Conservation (phyloP, 805 yeast species). For the Danielozyma ontarioensis region DNA sequence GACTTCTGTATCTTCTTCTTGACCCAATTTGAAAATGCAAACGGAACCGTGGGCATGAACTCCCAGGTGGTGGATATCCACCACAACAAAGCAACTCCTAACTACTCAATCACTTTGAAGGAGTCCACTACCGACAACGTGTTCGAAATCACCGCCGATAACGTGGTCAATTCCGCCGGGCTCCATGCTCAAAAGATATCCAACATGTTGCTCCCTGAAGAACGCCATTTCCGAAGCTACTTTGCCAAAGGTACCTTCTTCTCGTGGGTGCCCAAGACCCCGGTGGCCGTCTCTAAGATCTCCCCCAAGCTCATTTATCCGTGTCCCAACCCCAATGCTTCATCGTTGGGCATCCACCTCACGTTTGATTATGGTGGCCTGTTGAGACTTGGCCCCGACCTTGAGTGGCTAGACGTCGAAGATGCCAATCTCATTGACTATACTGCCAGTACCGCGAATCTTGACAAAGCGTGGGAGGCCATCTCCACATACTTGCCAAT, state of each 20-base stretch:
- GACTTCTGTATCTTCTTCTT: conserved; percentile 58
- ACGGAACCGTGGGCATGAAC: conserved; percentile 61
- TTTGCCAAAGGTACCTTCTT: conserved; percentile 88
- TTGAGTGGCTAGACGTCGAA: conserved; percentile 62
- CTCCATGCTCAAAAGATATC: conserved; percentile 67
- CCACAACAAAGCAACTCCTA: conserved; percentile 13
- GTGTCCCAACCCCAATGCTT: conserved; percentile 57
- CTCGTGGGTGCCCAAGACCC: conserved; percentile 44
- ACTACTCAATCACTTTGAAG: conserved; percentile 19
- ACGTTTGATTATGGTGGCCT: conserved; percentile 80
- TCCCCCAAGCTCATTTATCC: conserved; percentile 57
- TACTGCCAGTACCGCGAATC: conserved; percentile 42
- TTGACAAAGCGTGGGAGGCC: conserved; percentile 52
- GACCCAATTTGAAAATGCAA: conserved; percentile 48
- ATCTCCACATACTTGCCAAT: conserved; percentile 60
- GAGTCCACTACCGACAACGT: conserved; percentile 25
- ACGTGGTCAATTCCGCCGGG: conserved; percentile 77
- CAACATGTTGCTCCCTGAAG: conserved; percentile 61
- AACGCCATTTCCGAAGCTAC: conserved; percentile 51
- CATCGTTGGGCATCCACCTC: conserved; percentile 85
- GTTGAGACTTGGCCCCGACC: conserved; percentile 81
- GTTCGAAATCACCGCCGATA: conserved; percentile 45
- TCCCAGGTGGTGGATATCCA: conserved; percentile 48
- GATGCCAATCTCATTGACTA: conserved; percentile 38
- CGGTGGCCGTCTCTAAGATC: conserved; percentile 26